A percentile compares a stretch with the other conserved stretches of the same genome.
phyloP scores from a whole-genome alignment of 1,139 yeast species.

The Torulaspora pretoriensis region DNA sequence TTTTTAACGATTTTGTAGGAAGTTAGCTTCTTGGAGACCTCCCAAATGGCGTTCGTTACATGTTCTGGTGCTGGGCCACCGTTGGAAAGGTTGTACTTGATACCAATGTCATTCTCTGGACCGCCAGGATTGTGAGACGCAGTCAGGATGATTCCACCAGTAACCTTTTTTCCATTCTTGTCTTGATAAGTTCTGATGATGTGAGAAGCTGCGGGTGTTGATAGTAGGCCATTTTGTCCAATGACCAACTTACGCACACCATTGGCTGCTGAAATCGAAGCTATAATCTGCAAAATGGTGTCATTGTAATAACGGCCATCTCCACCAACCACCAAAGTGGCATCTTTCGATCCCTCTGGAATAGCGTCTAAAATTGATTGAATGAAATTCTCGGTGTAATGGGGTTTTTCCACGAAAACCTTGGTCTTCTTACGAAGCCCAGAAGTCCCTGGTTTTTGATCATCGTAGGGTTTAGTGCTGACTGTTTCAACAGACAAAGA shows the following conservation, averaged over 20 bases:
- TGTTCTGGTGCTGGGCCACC: conserved; percentile 99
- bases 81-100: conserved; percentile 88
- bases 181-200: conserved; percentile 63
- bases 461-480: conserved; percentile 70
- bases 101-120: conserved; percentile 86
- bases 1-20: conserved; percentile 54
- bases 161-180: conserved; percentile 45
- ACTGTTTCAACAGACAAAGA: conserved; percentile 23
- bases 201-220: conserved; percentile 96
- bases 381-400: conserved; percentile 90
- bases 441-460: conserved; percentile 97
- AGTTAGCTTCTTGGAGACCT: conserved; percentile 55
- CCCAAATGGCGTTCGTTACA: conserved; percentile 83
- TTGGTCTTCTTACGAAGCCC: conserved; percentile 89
- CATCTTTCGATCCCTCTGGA: conserved; percentile 76
- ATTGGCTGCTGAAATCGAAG: conserved; percentile 83
- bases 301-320: conserved; percentile 94
- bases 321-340: conserved; percentile 90
- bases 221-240: conserved; percentile 82
- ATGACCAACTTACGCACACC: conserved; percentile 80
- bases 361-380: conserved; percentile 82
- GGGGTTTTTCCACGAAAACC: conserved; percentile 65
- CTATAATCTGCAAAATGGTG: conserved; percentile 74
- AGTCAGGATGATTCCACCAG: conserved; percentile 94
- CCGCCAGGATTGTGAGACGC: conserved; percentile 99